Conservation (phyloP, 2,329 filamentous ascomycete species). For the Pseudogymnoascus sp. region DNA sequence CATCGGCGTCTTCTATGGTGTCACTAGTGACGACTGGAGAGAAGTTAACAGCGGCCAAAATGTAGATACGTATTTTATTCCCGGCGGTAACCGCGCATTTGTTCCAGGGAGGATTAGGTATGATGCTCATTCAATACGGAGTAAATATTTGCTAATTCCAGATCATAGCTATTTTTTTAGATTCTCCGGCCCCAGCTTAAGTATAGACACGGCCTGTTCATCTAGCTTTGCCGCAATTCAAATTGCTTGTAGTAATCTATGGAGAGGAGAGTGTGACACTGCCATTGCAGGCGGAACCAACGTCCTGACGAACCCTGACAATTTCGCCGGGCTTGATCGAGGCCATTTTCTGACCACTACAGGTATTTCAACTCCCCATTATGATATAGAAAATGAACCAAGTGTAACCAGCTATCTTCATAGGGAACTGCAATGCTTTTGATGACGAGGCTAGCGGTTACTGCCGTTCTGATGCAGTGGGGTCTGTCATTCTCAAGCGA, state of each 20-base stretch:
- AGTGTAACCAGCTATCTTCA: neutral
- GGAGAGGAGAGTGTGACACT: constrained; percentile 14
- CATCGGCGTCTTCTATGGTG: constrained; percentile 16
- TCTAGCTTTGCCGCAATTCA: constrained; percentile 23
- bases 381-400: neutral
- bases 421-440: constrained; percentile 38
- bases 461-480: constrained; percentile 39
- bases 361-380: constrained; percentile 68
- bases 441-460: constrained; percentile 41
- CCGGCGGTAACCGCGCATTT: constrained; percentile 16
- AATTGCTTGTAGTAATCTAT: constrained; percentile 11
- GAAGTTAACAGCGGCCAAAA: constrained; percentile 16
- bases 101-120: constrained; percentile 21
- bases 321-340: constrained; percentile 32
- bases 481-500: constrained; percentile 37
- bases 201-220: constrained; percentile 29
- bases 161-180: constrained; percentile 27
- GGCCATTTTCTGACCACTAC: constrained; percentile 51
- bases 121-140: constrained; percentile 10
- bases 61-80: constrained; percentile 12
- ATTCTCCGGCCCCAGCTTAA: constrained; percentile 29
- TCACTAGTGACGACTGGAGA: constrained; percentile 16
- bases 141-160: neutral
- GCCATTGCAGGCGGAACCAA: constrained; percentile 17
- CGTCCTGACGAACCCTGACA: constrained; percentile 17